Evolutionary conservation across 1,284 basidiomycete species (phyloP).

Genomic region (Leccinum subrobustum): DNA sequence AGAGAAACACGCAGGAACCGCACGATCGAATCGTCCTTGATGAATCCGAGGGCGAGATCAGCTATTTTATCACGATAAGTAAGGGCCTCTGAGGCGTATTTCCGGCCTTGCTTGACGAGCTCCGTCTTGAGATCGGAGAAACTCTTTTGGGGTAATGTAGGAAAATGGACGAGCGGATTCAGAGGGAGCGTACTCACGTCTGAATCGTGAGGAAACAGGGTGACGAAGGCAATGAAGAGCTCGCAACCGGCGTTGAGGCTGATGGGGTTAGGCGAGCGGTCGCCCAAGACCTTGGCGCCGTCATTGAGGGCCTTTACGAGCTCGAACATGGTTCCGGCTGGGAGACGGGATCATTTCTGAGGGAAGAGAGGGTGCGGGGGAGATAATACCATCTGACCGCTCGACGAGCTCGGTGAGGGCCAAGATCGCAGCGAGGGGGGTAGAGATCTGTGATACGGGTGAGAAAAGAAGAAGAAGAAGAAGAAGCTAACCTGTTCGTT

Average conservation of each 20-base stretch:
- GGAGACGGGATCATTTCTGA: constrained; percentile 6
- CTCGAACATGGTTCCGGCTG: constrained; percentile 89
- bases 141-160: constrained; percentile 44
- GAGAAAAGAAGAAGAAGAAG: background rate
- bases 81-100: constrained; percentile 78
- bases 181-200: constrained; percentile 48
- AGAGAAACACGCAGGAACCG: constrained; percentile 22
- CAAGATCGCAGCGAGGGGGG: constrained; percentile 86
- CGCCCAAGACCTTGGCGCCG: constrained; percentile 66
- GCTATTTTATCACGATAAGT: constrained; percentile 91
- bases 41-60: constrained; percentile 85
- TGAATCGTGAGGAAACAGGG: constrained; percentile 80
- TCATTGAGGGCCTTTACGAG: constrained; percentile 81
- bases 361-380: constrained; percentile 12
- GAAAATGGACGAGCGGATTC: constrained; percentile 12
- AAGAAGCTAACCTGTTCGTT: constrained; percentile 52
- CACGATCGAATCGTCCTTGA: constrained; percentile 91
- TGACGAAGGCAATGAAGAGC: constrained; percentile 87
- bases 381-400: constrained; percentile 59
- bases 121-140: constrained; percentile 82
- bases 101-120: constrained; percentile 74
- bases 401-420: constrained; percentile 77
- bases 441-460: constrained; percentile 58
- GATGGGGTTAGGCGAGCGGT: constrained; percentile 73
- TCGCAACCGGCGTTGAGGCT: constrained; percentile 89